Conservation (phyloP, 2,329 filamentous ascomycete genomes). For the Leptographium galeiforme region DNA sequence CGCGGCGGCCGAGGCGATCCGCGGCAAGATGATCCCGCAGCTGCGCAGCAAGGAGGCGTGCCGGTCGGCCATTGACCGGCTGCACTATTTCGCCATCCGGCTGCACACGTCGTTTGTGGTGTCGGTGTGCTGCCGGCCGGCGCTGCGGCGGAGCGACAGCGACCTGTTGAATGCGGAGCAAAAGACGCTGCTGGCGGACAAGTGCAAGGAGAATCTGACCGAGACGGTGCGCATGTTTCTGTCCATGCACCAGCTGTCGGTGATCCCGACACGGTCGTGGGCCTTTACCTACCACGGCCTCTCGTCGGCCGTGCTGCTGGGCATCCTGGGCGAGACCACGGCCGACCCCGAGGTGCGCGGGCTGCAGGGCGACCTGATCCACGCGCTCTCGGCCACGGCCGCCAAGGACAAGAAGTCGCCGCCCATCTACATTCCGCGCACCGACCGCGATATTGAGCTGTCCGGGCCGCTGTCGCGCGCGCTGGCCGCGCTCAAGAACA, state of each 20-base stretch:
- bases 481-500: constrained; percentile 47
- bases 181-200: constrained; percentile 39
- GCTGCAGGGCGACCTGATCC: constrained; percentile 50
- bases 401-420: constrained; percentile 46
- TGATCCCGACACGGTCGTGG: constrained; percentile 54
- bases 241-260: constrained; percentile 54
- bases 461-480: constrained; percentile 49
- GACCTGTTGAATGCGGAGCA: constrained; percentile 35
- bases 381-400: constrained; percentile 48
- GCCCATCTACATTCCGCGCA: constrained; percentile 37
- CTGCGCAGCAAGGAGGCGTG: constrained; percentile 48
- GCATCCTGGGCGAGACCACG: constrained; percentile 50
- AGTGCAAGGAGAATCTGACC: constrained; percentile 48
- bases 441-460: constrained; percentile 47
- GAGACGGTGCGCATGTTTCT: constrained; percentile 57
- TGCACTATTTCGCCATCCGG: constrained; percentile 51
- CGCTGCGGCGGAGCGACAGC: constrained; percentile 39
- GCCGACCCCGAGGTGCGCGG: constrained; percentile 49
- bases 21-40: constrained; percentile 33
- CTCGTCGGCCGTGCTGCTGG: constrained; percentile 50
- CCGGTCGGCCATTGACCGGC: constrained; percentile 47
- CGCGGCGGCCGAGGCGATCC: constrained; percentile 37
- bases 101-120: constrained; percentile 53
- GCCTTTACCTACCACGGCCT: constrained; percentile 55
- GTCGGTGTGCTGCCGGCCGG: constrained; percentile 50